Conservation (phyloP, 1,284 basidiomycete genomes). For the Ceratobasidium papillatum region DNA sequence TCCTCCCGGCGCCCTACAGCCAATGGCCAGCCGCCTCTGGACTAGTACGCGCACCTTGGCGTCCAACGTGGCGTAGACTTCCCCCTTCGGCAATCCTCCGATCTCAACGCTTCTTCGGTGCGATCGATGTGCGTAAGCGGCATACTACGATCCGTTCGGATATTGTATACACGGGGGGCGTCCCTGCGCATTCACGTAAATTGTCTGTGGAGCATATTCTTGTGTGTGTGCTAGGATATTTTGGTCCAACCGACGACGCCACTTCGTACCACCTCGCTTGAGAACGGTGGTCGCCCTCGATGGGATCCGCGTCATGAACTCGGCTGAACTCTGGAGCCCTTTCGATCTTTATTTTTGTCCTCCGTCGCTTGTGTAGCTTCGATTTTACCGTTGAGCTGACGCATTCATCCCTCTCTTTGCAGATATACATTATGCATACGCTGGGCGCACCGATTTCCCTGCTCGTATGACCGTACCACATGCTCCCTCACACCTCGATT, state of each 20-base stretch:
- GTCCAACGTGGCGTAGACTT: not conserved
- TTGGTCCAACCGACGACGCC: not conserved
- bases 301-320: not conserved
- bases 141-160: constrained; percentile 7
- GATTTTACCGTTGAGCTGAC: constrained; percentile 21
- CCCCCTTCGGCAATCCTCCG: constrained; percentile 3
- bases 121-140: constrained; percentile 8
- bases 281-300: not conserved
- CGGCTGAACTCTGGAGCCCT: not conserved
- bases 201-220: not conserved
- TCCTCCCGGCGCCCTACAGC: not conserved
- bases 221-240: not conserved
- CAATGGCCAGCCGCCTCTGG: not conserved
- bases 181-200: not conserved
- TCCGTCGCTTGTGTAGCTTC: constrained; percentile 23
- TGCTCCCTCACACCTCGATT: not conserved
- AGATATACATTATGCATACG: not conserved
- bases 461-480: constrained; percentile 10
- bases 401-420: not conserved
- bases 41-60: constrained; percentile 3
- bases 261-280: not conserved
- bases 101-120: constrained; percentile 8
- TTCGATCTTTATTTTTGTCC: constrained; percentile 25
- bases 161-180: not conserved
- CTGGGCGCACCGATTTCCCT: not conserved